Evolutionary conservation across 2,329 filamentous ascomycete genomes (phyloP), one percentile per base, ranked within the genome.

Genomic region (Exophiala mesophila): DNA sequence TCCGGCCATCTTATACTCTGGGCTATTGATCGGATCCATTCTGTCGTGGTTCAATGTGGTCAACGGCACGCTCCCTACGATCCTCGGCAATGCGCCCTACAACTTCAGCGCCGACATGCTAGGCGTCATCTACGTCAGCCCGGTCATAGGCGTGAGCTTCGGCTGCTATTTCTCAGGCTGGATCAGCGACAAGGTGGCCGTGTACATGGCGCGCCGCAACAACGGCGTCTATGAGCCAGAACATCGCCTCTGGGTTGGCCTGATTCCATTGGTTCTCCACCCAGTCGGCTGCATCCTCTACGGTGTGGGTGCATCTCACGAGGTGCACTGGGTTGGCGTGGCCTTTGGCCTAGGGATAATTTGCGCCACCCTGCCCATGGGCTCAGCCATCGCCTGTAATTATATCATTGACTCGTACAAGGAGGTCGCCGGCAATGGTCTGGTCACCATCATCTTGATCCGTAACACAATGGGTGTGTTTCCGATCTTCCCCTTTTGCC

Each of bases 401-500:
- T 74, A 76, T 45, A 63, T 64, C 46, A 69, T 74, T 26, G 72
- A 74, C 47, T 64, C 60, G n/a, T 75, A 74, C 47, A 64, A 67
- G 21, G 71, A 68, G 6, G 52, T 74, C 3, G 63, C 63, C 29
- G 71, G 70, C 0, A 70, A 75, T 50, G 67, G 69, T 1, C 68
- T 74, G 43, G 65, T 72, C 5, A 69, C 69, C 3, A 69, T 73
- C 9, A 74, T 74, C 23, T 49, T 74, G 1, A 59, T 70, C 9
- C 57, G 72, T 8, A 74, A 74, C 47, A 73, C 69, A 1, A 71
- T 73, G n/a, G n/a, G n/a, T n/a, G n/a, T n/a, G n/a, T n/a, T n/a
- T n/a, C n/a, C n/a, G n/a, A n/a, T n/a, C n/a, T n/a, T n/a, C n/a
- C n/a, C n/a, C n/a, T n/a, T n/a, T n/a, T n/a, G n/a, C n/a, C n/a